Percentiles rank a stretch among this genome's conserved stretches.
Conservation (phyloP, 1,284 basidiomycete species). For the Pseudozyma tsukubaensis region DNA sequence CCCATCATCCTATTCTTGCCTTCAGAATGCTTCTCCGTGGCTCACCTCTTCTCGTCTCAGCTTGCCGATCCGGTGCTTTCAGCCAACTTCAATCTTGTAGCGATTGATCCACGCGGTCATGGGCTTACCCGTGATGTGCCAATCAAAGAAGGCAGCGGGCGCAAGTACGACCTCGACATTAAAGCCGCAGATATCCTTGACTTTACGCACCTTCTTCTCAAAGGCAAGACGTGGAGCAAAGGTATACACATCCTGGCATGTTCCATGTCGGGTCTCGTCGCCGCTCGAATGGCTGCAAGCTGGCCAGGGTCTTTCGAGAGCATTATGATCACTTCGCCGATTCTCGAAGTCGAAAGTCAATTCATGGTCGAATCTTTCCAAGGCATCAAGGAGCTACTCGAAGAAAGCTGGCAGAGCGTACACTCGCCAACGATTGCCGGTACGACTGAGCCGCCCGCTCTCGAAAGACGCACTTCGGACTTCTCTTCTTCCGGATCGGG, state of each 20-base stretch:
- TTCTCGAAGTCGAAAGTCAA: conserved; percentile 11
- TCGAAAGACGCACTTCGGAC: too few relatives aligned
- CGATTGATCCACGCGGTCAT: conserved; percentile 25
- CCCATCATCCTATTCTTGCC: conserved; percentile 26
- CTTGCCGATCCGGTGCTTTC: conserved; percentile 11
- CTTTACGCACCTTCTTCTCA: conserved; percentile 1
- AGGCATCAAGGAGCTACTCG: conserved; percentile 25
- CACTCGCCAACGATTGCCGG: not conserved
- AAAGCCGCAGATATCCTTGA: conserved; percentile 23
- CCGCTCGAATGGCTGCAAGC: conserved; percentile 13
- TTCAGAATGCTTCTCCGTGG: conserved; percentile 23
- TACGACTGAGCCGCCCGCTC: too few relatives aligned
- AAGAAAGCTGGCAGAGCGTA: conserved; percentile 6
- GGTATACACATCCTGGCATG: conserved; percentile 26
- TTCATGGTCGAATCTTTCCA: conserved; percentile 36
- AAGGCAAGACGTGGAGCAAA: not conserved
- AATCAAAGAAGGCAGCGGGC: not conserved
- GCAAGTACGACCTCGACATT: conserved; percentile 27
- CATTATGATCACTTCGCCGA: conserved; percentile 25
- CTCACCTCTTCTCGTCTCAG: conserved; percentile 28
- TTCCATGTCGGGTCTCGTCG: conserved; percentile 24
- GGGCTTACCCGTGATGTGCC: conserved; percentile 20
- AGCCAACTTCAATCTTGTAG: conserved; percentile 18
- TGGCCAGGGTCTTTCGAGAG: conserved; percentile 7
- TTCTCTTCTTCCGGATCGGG: not conserved